Conservation (phyloP, 2,329 filamentous ascomycete species). For the Bipolaris cookei region DNA sequence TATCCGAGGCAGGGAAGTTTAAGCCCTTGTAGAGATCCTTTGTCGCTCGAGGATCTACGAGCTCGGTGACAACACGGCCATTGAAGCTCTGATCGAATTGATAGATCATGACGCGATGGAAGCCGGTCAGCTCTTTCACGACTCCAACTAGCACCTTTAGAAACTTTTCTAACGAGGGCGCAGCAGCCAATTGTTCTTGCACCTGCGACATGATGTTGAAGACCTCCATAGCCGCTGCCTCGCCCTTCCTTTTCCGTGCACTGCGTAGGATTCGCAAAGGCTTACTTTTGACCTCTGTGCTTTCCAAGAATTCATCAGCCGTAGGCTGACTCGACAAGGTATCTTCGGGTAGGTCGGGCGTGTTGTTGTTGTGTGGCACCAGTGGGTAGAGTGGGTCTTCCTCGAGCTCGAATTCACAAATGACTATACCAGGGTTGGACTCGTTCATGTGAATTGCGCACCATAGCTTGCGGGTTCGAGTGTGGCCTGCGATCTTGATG, state of each 20-base stretch:
- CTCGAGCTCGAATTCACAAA: slow-evolving; percentile 89
- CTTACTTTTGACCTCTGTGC: slow-evolving; percentile 75
- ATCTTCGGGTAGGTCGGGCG: slow-evolving; percentile 71
- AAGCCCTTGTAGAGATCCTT: slow-evolving; percentile 86
- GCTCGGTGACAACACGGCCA: slow-evolving; percentile 83
- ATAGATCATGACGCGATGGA: slow-evolving; percentile 92
- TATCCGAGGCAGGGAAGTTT: slow-evolving; percentile 87
- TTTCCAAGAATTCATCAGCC: slow-evolving; percentile 73
- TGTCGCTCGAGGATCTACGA: slow-evolving; percentile 80
- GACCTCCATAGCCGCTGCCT: slow-evolving; percentile 85
- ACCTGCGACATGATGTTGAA: slow-evolving; percentile 93
- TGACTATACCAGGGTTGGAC: slow-evolving; percentile 67
- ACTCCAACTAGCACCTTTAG: slow-evolving; percentile 84
- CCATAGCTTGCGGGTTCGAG: slow-evolving; percentile 74
- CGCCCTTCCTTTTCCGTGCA: slow-evolving; percentile 75
- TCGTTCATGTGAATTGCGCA: slow-evolving; percentile 82
- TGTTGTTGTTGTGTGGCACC: slow-evolving; percentile 63
- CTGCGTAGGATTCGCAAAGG: slow-evolving; percentile 78
- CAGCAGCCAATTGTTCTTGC: slow-evolving; percentile 81
- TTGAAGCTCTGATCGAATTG: slow-evolving; percentile 86
- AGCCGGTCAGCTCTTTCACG: slow-evolving; percentile 87
- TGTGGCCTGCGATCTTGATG: slow-evolving; percentile 63
- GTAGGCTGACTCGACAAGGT: slow-evolving; percentile 77
- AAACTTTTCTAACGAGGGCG: slow-evolving; percentile 72
- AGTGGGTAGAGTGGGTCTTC: slow-evolving; percentile 74